Evolutionary conservation across 1,139 yeast genomes (phyloP).

Genomic region (Pneumocystis jirovecii): DNA sequence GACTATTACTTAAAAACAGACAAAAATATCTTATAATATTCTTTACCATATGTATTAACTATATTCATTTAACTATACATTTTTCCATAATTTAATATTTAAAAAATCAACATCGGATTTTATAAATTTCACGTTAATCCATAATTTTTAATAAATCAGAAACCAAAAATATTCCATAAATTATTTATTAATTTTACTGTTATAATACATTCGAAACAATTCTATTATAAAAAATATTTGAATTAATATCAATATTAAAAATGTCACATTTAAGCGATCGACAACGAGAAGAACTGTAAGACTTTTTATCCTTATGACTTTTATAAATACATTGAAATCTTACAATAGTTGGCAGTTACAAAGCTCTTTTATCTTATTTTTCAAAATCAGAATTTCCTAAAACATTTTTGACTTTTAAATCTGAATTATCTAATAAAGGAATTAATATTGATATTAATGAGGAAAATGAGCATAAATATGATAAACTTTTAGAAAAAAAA

Average conservation of each 20-base stretch:
- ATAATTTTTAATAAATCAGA: background rate
- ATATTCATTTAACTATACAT: background rate
- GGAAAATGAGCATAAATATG: slow-evolving; percentile 3
- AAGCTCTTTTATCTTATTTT: slow-evolving; percentile 10
- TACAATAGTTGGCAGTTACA: slow-evolving; percentile 5
- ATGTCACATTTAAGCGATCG: slow-evolving; percentile 11
- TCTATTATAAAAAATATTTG: background rate
- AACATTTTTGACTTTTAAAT: slow-evolving; percentile 6
- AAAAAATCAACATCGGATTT: background rate
- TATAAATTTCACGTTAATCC: background rate
- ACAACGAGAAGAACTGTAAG: slow-evolving; percentile 14
- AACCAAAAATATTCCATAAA: background rate
- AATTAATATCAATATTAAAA: background rate
- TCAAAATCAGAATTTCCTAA: slow-evolving; percentile 6
- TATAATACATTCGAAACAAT: background rate
- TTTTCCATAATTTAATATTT: background rate
- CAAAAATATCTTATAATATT: background rate
- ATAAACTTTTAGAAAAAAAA: slow-evolving; percentile 50
- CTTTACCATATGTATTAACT: background rate
- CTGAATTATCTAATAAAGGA: slow-evolving; percentile 7
- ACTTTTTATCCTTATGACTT: background rate
- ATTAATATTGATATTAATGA: background rate
- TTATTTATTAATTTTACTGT: background rate
- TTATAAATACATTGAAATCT: background rate
- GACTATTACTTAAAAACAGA: background rate